Base-by-base conservation (phyloP, 805 yeast species). In the Hanseniaspora vineae region DNA sequence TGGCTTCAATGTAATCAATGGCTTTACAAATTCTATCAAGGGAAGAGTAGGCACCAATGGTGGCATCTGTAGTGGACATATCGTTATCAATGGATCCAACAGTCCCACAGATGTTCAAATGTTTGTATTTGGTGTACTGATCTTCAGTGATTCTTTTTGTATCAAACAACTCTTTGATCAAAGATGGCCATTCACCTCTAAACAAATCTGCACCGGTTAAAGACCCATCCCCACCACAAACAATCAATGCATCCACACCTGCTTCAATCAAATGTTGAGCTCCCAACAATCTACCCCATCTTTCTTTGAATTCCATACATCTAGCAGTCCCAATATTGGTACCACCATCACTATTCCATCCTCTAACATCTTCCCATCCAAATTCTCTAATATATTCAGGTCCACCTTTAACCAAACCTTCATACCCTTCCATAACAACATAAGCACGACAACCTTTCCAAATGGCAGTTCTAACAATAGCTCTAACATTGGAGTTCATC, bases 1-100 rank as follows among this genome's bases (percentile, higher is more conserved):
- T 92, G 46, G 97, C 96, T 66, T 89, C 97, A 55, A 92, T 92
- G 69, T 87, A 90, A 66, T 92, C 97, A 52, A 92, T 48, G 31
- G 80, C 77, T 58, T 80, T 78, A 57, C 84, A 77, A 54, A 83
- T 83, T 60, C 90, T 69, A 49, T 78, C 88, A 50, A 83, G 68
- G 1, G 89, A 77, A n/a, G 88, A 81, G 60, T 76, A 81, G 11
- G 87, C 85, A 52, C 90, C 90, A 58, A 83, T 83, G 18, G 90
- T 83, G 40, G 86, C 81, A 61, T 83, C 89, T 2, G 89, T 83
- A n/a, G 77, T 68, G n/a, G 86, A 72, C 89, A 83, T 82, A 62
- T 83, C 90, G 58, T 83, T 83, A 61, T 83, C 90, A 54, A 83
- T 83, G n/a, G 88, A 81, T 12, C 90, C 90, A 45, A 83, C 89